These are phyloP conservation scores for Rhodamnia rubescens DNA, from an alignment of 345 rosid species.

Conservation along the genomic window DNA sequence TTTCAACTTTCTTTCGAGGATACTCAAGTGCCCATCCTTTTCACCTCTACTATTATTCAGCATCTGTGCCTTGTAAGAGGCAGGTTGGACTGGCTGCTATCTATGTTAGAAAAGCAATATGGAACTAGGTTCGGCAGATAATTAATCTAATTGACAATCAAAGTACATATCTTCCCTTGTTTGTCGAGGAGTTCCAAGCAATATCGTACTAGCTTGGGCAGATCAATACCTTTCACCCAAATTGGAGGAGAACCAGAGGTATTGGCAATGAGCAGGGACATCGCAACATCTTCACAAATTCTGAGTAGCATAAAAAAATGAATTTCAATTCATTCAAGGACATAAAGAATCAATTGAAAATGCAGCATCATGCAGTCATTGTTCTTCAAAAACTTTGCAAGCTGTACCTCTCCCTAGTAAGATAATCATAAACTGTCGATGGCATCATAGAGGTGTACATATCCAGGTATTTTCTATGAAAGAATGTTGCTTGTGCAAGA, in stretches of 20 bases:
- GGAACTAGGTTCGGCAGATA: background rate
- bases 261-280: slow-evolving; percentile 23
- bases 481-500: slow-evolving; percentile 10
- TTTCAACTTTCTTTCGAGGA: background rate
- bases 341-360: background rate
- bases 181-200: background rate
- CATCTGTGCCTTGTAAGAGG: background rate
- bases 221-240: slow-evolving; percentile 20
- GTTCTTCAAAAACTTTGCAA: background rate
- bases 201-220: background rate
- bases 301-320: background rate
- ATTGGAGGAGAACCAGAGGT: slow-evolving; percentile 18
- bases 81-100: background rate
- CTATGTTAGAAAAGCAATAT: background rate
- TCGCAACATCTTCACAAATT: slow-evolving; percentile 23
- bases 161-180: background rate
- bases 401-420: slow-evolving; percentile 7
- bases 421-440: slow-evolving; percentile 1
- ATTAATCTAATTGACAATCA: background rate
- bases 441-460: slow-evolving; percentile 8
- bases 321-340: background rate
- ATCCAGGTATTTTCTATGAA: slow-evolving; percentile 5
- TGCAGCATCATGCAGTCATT: background rate
- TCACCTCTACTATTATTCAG: background rate
- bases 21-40: background rate